Evolutionary conservation across 2,329 filamentous ascomycete genomes (phyloP), one percentile per base, ranked within the genome.

Genomic region (Ceratocystis colombiana): DNA sequence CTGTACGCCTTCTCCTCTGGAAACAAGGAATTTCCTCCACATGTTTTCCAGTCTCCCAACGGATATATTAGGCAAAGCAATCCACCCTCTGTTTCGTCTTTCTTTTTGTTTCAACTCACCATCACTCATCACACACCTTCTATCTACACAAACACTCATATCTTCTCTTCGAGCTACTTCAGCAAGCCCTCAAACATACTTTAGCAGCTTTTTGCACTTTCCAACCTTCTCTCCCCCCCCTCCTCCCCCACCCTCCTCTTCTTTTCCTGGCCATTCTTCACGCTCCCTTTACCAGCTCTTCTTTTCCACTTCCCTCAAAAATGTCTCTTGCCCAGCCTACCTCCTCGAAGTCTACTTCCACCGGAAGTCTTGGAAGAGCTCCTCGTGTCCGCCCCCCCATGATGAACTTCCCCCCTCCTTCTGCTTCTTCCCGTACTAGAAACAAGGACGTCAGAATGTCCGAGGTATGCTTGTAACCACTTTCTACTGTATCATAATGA

Each of bases 101-200:
- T 37, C 25, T 8, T 59, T 15, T 37, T 30, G 17, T 37, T 37
- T 30, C 28, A 59, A 37, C 55, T 59, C 17, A 5, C 30, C 55
- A 59, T n/a, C 7, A 59, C 28, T 59, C 55, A 59, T 10, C 55
- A n/a, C 55, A n/a, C 55, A 10, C 12, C 48, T 53, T 25, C 22
- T 22, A n/a, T 53, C 22, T 53, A 25, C 1, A 53, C n/a, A 53
- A 25, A n/a, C 17, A 6, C 30, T 3, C 15, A n/a, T 6, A 20
- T 20, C 28, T 8, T 5, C 48, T 15, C 8, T 53, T 53, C 48
- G 28, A 15, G 37, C 37, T 41, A 41, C 37, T 15, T 12, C 37
- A 41, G 37, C 37, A 15, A 15, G 37, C 33, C 33, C 33, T 37
- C 0, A 10, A 37, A 37, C 10, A 41, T 15, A 41, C 37, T 15